A percentile compares a stretch with the other conserved stretches of the same genome.
Conservation (phyloP, 176 grass and related monocot species). For the Raddia distichophylla region DNA sequence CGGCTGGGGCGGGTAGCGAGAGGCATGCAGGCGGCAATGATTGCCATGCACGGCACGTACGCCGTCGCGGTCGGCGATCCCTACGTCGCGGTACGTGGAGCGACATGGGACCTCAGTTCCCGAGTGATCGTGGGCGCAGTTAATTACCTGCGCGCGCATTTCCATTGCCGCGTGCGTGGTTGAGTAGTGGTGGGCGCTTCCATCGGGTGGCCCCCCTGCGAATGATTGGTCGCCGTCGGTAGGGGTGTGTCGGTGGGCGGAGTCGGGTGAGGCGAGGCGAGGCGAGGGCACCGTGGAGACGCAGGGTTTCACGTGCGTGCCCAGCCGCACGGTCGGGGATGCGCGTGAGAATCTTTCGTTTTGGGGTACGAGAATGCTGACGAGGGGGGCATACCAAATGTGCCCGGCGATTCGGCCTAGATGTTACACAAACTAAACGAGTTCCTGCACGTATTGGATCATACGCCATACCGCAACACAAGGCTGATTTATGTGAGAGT, state of each 20-base stretch:
- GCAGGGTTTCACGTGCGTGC: constrained; percentile 8
- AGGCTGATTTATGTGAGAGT: no score
- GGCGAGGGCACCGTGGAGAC: background rate
- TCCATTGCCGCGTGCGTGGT: no score
- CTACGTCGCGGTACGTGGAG: no score
- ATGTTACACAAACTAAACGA: background rate
- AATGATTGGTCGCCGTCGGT: background rate
- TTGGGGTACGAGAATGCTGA: constrained; percentile 4
- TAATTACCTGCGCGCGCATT: no score
- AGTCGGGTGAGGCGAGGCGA: no score
- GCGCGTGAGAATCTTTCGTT: constrained; percentile 7
- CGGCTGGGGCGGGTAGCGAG: background rate
- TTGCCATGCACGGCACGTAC: constrained; percentile 30
- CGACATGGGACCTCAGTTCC: background rate
- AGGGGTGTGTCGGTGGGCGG: constrained; percentile 40
- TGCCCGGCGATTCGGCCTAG: background rate
- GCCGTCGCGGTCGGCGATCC: background rate
- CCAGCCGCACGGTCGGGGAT: constrained; percentile 38
- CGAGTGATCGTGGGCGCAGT: background rate
- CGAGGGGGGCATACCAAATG: background rate
- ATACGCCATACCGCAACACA: no score
- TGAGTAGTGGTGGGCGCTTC: background rate
- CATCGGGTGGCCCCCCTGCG: background rate
- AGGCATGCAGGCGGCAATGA: constrained; percentile 8
- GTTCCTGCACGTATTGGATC: no score